Evolutionary conservation across 1,284 basidiomycete genomes (phyloP), one percentile per base, ranked within the genome.

Genomic region (Blastosporella zonata): DNA sequence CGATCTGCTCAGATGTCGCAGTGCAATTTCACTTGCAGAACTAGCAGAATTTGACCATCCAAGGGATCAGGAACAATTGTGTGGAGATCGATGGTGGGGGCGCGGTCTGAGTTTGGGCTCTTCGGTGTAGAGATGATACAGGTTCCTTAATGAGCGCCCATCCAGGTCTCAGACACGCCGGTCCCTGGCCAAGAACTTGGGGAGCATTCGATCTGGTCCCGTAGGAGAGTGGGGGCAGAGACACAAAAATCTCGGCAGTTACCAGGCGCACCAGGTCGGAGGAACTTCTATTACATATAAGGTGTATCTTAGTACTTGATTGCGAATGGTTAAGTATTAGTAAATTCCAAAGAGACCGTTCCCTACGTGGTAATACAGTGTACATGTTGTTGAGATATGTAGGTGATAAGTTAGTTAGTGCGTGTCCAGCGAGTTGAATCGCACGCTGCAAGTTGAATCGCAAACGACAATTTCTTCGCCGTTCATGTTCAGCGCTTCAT

Each of bases 401-500:
- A 44, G 28, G 33, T 46, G 33, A 49, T 49, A 49, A 52, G 22
- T 52, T 51, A 50, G 22, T n/a, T 25, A 18, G 10, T 18, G 13
- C 28, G 13, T 52, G 45, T 50, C 25, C 27, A 46, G 46, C 60
- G 64, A 69, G 70, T 68, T 67, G 63, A 67, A 67, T 69, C 62
- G 65, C 48, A 49, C 38, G 18, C 44, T 45, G 49, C 65, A 67
- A 71, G 70, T 71, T 72, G 67, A 70, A 49, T 54, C 44, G 49
- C 43, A 45, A 28, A 37, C 31, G 12, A 31, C 12, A 22, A 5
- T 37, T 35, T 44, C 31, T 39, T 67, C 64, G 63, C 62, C 40
- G 43, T 57, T 61, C 56, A 61, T 64, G 53, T 68, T 71, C 69
- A 74, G 52, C 70, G 67, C 65, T 84, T 87, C 42, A 92, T 87